phyloP scores from a whole-genome alignment of 805 yeast genomes.

The Candida nemodendra region DNA sequence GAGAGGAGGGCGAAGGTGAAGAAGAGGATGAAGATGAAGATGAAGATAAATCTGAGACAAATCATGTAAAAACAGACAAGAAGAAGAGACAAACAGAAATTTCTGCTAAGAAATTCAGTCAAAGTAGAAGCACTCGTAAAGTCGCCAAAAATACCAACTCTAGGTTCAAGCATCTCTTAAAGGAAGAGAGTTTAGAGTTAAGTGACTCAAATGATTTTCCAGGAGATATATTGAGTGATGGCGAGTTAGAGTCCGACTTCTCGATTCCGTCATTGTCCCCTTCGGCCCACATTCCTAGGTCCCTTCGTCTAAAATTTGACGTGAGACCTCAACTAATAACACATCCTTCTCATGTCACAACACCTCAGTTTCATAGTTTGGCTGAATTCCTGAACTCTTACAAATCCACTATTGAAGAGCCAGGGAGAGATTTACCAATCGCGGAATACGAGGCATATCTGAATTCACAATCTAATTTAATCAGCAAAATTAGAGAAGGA shows the following conservation, averaged over 20 bases:
- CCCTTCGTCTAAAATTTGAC: constrained; percentile 32
- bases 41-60: constrained; percentile 1
- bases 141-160: background rate
- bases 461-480: constrained; percentile 46
- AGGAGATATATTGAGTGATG: background rate
- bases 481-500: constrained; percentile 46
- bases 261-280: constrained; percentile 17
- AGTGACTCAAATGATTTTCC: background rate
- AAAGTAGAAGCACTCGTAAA: background rate
- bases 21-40: constrained; percentile 5
- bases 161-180: background rate
- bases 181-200: constrained; percentile 3
- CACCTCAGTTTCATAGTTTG: constrained; percentile 44
- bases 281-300: constrained; percentile 23
- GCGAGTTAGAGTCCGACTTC: constrained; percentile 16
- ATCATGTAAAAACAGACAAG: background rate
- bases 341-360: constrained; percentile 56
- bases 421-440: constrained; percentile 43
- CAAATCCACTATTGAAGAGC: constrained; percentile 53
- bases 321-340: constrained; percentile 50
- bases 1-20: constrained; percentile 4
- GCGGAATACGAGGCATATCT: constrained; percentile 65
- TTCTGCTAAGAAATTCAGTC: background rate
- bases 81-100: background rate
- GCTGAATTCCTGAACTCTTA: constrained; percentile 52